These are phyloP conservation scores for Schizosaccharomyces versatilis DNA, from an alignment of 1,139 yeast genomes.

Conservation along the genomic window DNA sequence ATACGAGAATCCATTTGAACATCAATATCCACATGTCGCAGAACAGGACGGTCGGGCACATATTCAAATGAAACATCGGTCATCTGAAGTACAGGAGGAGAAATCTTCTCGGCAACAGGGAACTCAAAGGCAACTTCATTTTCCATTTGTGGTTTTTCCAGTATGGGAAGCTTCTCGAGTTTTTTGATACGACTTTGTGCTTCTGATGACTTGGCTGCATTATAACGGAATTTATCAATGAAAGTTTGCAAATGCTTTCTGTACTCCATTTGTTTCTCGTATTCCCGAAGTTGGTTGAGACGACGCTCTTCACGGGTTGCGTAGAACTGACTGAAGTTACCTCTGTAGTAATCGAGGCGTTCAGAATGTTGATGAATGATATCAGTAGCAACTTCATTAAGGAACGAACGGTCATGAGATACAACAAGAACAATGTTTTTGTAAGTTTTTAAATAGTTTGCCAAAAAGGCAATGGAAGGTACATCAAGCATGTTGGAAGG, in stretches of 20 bases:
- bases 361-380: constrained; percentile 94
- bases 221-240: constrained; percentile 87
- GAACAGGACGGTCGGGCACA: constrained; percentile 32
- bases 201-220: constrained; percentile 91
- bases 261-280: constrained; percentile 90
- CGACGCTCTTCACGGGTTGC: constrained; percentile 87
- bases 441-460: constrained; percentile 69
- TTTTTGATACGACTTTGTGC: constrained; percentile 96
- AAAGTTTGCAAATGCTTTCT: constrained; percentile 78
- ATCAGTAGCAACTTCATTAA: constrained; percentile 94
- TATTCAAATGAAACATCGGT: constrained; percentile 78
- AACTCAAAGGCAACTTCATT: constrained; percentile 65
- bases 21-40: constrained; percentile 64
- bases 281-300: constrained; percentile 80
- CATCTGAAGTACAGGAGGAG: constrained; percentile 84
- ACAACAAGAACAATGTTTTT: constrained; percentile 86
- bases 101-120: constrained; percentile 81
- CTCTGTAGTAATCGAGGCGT: constrained; percentile 85
- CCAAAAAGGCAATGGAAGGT: constrained; percentile 85
- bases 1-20: constrained; percentile 86
- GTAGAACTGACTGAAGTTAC: constrained; percentile 81
- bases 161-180: constrained; percentile 72
- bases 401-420: constrained; percentile 90
- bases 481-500: constrained; percentile 99
- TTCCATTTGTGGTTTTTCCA: constrained; percentile 91